These are phyloP conservation scores for Melocanna baccifera DNA, from an alignment of 176 grass and related monocot genomes.

Conservation along the genomic window DNA sequence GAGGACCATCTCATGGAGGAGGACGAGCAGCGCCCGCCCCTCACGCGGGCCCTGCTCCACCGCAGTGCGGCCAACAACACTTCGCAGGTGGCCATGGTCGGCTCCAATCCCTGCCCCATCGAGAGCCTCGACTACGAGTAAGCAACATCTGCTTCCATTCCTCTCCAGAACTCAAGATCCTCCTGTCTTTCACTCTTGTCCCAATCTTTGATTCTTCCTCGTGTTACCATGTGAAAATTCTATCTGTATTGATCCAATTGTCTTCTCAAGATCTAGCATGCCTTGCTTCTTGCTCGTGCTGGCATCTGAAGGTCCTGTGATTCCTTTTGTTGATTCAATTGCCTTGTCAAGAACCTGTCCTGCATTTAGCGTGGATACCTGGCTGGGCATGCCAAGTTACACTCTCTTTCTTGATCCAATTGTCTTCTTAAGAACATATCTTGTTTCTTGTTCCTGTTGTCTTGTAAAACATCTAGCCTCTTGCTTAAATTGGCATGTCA, in stretches of 20 bases:
- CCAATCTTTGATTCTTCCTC: background rate
- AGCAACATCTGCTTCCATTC: background rate
- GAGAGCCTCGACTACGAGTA: slow-evolving; percentile 98
- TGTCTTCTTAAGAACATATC: background rate
- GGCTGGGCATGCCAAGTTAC: background rate
- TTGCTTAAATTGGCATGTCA: background rate
- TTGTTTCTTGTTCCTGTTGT: background rate
- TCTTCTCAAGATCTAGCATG: background rate
- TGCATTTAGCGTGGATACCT: background rate
- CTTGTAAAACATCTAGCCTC: background rate
- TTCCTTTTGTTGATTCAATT: background rate
- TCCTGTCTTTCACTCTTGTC: background rate
- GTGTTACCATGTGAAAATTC: background rate
- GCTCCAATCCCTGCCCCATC: slow-evolving; percentile 88
- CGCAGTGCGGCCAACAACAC: slow-evolving; percentile 66
- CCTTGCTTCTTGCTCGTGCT: background rate
- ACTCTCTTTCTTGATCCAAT: background rate
- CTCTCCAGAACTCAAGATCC: background rate
- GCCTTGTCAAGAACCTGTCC: background rate
- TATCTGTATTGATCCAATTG: background rate
- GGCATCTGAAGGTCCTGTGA: background rate
- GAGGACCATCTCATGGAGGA: slow-evolving; percentile 35
- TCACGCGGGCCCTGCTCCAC: slow-evolving; percentile 47
- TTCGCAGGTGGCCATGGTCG: slow-evolving; percentile 93
- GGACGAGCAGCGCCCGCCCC: slow-evolving; percentile 1